A percentile compares a stretch with the other conserved stretches of the same genome.
Conservation (phyloP, 495 filamentous ascomycete genomes). For the Hypomontagnella submonticulosa region DNA sequence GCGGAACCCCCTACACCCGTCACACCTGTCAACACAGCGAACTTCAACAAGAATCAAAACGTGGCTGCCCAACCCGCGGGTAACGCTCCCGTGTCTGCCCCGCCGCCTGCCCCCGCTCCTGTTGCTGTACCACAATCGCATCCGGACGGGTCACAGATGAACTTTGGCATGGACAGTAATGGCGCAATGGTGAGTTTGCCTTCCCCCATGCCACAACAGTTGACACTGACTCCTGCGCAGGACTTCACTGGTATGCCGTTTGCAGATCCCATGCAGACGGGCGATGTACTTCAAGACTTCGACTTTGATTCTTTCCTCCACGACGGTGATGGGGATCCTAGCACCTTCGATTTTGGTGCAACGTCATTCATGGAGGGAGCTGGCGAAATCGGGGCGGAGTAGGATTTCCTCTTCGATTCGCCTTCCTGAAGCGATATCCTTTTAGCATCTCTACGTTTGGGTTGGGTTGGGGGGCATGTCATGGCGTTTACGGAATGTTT, state of each 20-base stretch:
- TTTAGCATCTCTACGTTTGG: conserved; percentile 37
- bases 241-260: conserved; percentile 66
- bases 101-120: conserved; percentile 56
- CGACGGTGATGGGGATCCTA: conserved; percentile 54
- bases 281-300: conserved; percentile 87
- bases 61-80: conserved; percentile 57
- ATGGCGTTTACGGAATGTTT: conserved; percentile 48
- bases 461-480: conserved; percentile 44
- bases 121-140: conserved; percentile 62
- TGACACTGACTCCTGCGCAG: conserved; percentile 38
- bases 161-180: conserved; percentile 48
- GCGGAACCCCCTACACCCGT: conserved; percentile 85
- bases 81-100: conserved; percentile 56
- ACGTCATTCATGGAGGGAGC: conserved; percentile 56
- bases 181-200: conserved; percentile 50
- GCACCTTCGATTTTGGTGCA: conserved; percentile 58
- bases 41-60: conserved; percentile 66
- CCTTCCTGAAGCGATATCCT: conserved; percentile 17
- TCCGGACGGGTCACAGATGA: conserved; percentile 52
- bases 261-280: conserved; percentile 66
- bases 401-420: conserved; percentile 37
- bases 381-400: conserved; percentile 63
- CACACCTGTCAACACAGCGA: conserved; percentile 80
- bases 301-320: conserved; percentile 97
- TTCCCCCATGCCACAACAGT: neutral